A percentile compares a stretch with the other conserved stretches of the same genome.
Evolutionary conservation across 2,329 filamentous ascomycete species (phyloP).

Genomic region (Paecilomyces dactylethromorphus): DNA sequence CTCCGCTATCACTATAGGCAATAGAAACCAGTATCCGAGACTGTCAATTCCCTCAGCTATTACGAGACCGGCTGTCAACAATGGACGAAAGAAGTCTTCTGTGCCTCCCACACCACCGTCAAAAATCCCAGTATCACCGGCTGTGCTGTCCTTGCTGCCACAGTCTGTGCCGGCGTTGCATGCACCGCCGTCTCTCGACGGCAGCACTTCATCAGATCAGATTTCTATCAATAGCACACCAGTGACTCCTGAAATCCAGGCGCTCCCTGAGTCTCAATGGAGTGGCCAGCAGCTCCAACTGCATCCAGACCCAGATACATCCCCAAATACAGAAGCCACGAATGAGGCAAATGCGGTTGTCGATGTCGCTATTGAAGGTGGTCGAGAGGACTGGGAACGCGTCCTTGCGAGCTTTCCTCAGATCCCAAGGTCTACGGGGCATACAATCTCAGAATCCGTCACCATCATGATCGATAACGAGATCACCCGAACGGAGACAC

Average conservation of each 20-base stretch:
- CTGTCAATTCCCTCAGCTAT: slow-evolving; percentile 53
- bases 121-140: slow-evolving; percentile 67
- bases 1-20: slow-evolving; percentile 30
- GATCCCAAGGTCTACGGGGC: slow-evolving; percentile 20
- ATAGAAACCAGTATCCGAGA: slow-evolving; percentile 48
- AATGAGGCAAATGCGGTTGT: slow-evolving; percentile 21
- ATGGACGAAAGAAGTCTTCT: slow-evolving; percentile 43
- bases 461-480: background rate
- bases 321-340: slow-evolving; percentile 17
- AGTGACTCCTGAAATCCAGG: slow-evolving; percentile 67
- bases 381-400: slow-evolving; percentile 54
- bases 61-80: slow-evolving; percentile 52
- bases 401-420: slow-evolving; percentile 34
- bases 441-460: background rate
- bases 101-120: slow-evolving; percentile 44
- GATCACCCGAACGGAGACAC: slow-evolving; percentile 13
- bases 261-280: slow-evolving; percentile 58
- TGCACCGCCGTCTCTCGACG: slow-evolving; percentile 81
- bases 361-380: slow-evolving; percentile 32
- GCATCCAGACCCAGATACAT: slow-evolving; percentile 23
- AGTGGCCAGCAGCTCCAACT: slow-evolving; percentile 30
- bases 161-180: slow-evolving; percentile 67
- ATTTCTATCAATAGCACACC: slow-evolving; percentile 77
- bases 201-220: slow-evolving; percentile 82
- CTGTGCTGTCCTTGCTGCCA: slow-evolving; percentile 65